These are phyloP conservation scores for Triangularia setosa DNA, from an alignment of 2,329 filamentous ascomycete species.

Conservation along the genomic window DNA sequence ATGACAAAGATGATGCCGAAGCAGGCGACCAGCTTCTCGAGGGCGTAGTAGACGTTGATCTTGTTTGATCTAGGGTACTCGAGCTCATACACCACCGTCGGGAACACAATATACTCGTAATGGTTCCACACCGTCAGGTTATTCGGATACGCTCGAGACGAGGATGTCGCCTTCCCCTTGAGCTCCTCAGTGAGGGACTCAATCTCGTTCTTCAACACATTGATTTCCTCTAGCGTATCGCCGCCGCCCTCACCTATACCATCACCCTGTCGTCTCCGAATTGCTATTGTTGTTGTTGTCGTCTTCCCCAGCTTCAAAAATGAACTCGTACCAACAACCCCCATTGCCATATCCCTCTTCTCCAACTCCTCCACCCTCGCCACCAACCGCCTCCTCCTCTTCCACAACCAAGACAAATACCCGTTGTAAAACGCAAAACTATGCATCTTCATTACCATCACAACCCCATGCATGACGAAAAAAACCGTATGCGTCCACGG, in stretches of 20 bases:
- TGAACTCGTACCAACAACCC: slow-evolving; percentile 28
- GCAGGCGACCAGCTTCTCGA: slow-evolving; percentile 66
- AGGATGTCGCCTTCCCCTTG: slow-evolving; percentile 54
- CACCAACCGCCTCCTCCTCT: slow-evolving; percentile 43
- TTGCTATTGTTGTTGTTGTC: slow-evolving; percentile 29
- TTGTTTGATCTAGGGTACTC: slow-evolving; percentile 66
- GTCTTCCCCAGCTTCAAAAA: slow-evolving; percentile 51
- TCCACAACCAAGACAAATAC: slow-evolving; percentile 60
- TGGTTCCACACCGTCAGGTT: slow-evolving; percentile 65
- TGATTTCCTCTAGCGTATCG: slow-evolving; percentile 54
- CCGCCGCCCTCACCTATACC: slow-evolving; percentile 58
- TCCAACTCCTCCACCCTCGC: slow-evolving; percentile 55
- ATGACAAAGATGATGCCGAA: slow-evolving; percentile 73
- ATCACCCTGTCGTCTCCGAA: slow-evolving; percentile 52
- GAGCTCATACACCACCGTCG: slow-evolving; percentile 75
- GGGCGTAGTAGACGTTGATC: slow-evolving; percentile 71
- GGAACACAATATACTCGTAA: slow-evolving; percentile 69
- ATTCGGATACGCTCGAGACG: slow-evolving; percentile 56
- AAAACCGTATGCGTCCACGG: slow-evolving; percentile 81
- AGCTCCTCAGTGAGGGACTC: slow-evolving; percentile 61
- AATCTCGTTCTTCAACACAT: slow-evolving; percentile 64
- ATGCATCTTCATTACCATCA: slow-evolving; percentile 82
- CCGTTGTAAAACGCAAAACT: slow-evolving; percentile 78
- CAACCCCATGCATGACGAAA: slow-evolving; percentile 68
- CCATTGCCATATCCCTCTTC: slow-evolving; percentile 30